A percentile compares a stretch with the other conserved stretches of the same genome.
Evolutionary conservation across 768 basidiomycete species (phyloP).

Genomic region (Mycena capillaripes): DNA sequence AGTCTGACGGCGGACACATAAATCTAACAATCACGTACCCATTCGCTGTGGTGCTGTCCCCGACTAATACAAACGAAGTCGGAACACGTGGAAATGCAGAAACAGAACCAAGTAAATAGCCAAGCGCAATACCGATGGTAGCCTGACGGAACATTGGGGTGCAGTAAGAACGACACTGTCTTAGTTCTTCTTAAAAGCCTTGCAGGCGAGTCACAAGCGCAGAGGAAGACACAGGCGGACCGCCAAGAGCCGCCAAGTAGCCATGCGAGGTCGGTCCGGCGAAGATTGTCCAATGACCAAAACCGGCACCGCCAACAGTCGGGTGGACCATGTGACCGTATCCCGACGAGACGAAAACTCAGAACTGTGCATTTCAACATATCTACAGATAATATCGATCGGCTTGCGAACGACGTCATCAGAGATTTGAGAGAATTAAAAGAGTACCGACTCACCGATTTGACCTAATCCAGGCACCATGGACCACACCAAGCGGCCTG

Average conservation of each 20-base stretch:
- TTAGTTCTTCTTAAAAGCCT: constrained; percentile 8
- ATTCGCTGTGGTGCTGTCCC: constrained; percentile 58
- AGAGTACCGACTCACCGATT: constrained; percentile 68
- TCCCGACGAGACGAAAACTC: not conserved
- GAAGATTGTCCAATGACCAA: not conserved
- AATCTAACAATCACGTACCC: constrained; percentile 39
- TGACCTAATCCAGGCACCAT: constrained; percentile 93
- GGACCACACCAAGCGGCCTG: constrained; percentile 79
- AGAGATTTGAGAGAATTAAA: constrained; percentile 19
- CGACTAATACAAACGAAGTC: constrained; percentile 56
- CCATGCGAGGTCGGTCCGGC: constrained; percentile 14
- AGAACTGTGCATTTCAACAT: constrained; percentile 1
- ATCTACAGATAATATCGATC: constrained; percentile 57
- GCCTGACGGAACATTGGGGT: constrained; percentile 20
- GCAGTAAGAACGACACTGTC: not conserved
- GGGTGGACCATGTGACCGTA: constrained; percentile 17
- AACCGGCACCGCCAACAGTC: not conserved
- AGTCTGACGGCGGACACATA: not conserved
- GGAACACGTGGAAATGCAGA: constrained; percentile 13
- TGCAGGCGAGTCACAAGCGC: constrained; percentile 10
- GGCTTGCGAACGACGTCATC: constrained; percentile 40
- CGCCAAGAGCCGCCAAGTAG: not conserved
- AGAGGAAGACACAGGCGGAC: not conserved
- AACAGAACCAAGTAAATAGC: constrained; percentile 6
- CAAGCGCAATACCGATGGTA: constrained; percentile 15